These are phyloP conservation scores for Zarea fungicola DNA, from an alignment of 2,329 filamentous ascomycete genomes.

Conservation along the genomic window DNA sequence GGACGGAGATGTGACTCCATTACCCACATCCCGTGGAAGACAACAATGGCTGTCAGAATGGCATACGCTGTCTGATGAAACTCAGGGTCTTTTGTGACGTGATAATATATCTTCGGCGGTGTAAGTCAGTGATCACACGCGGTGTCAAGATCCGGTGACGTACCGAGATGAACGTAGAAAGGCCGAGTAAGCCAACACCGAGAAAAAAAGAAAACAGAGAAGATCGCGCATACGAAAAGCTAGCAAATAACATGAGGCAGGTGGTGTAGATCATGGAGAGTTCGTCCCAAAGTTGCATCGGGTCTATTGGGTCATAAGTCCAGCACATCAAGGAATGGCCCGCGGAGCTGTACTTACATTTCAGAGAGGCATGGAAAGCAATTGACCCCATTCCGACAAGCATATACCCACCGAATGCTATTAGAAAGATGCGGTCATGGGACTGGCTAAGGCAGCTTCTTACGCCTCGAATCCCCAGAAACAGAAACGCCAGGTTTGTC, in stretches of 20 bases:
- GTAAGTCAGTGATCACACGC: neutral
- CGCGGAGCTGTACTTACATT: slow-evolving; percentile 33
- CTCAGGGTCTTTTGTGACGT: slow-evolving; percentile 72
- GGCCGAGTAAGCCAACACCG: slow-evolving; percentile 48
- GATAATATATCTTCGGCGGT: slow-evolving; percentile 51
- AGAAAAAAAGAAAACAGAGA: slow-evolving; percentile 45
- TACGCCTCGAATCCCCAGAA: slow-evolving; percentile 70
- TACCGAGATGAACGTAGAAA: slow-evolving; percentile 67
- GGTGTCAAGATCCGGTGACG: neutral
- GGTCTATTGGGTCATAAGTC: slow-evolving; percentile 33
- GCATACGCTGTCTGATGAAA: slow-evolving; percentile 82
- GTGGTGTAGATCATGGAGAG: slow-evolving; percentile 57
- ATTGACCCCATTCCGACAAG: slow-evolving; percentile 51
- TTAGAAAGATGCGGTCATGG: slow-evolving; percentile 70
- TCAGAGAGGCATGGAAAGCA: slow-evolving; percentile 52
- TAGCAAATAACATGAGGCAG: slow-evolving; percentile 56
- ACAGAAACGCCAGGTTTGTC: slow-evolving; percentile 79
- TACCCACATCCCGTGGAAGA: slow-evolving; percentile 69
- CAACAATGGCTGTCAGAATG: slow-evolving; percentile 62
- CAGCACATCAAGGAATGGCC: too few species aligned
- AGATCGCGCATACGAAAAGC: slow-evolving; percentile 65
- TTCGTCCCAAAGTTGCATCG: slow-evolving; percentile 57
- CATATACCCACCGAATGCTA: slow-evolving; percentile 53
- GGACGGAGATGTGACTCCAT: slow-evolving; percentile 54
- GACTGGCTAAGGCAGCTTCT: slow-evolving; percentile 64